phyloP scores from a whole-genome alignment of 1,139 yeast species.

The Magnusiomyces fungicola region DNA sequence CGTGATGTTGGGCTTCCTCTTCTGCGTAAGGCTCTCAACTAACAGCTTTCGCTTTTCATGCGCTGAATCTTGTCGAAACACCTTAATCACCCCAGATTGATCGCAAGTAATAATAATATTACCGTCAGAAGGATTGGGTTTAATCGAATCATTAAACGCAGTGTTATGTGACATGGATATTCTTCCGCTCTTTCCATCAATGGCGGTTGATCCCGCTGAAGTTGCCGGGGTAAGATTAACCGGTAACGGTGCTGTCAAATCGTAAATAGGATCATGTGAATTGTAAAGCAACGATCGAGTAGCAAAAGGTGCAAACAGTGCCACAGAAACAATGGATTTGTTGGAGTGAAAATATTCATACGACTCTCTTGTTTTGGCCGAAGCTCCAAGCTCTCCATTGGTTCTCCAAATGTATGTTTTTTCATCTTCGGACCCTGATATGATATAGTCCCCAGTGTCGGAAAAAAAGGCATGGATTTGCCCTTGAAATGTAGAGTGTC shows the following conservation, averaged over 20 bases:
- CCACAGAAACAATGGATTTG: slow-evolving; percentile 63
- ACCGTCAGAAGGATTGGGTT: slow-evolving; percentile 23
- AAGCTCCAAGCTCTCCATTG: slow-evolving; percentile 7
- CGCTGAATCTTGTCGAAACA: slow-evolving; percentile 75
- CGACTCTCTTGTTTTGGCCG: slow-evolving; percentile 25
- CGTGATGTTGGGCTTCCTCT: no score
- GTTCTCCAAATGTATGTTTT: slow-evolving; percentile 54
- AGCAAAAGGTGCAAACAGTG: slow-evolving; percentile 69
- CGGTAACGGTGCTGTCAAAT: slow-evolving; percentile 40
- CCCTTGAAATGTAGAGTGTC: slow-evolving; percentile 61
- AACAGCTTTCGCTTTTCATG: slow-evolving; percentile 23
- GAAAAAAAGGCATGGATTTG: slow-evolving; percentile 63
- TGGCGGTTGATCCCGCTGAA: neutral
- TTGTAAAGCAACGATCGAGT: slow-evolving; percentile 59
- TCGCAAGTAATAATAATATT: slow-evolving; percentile 70
- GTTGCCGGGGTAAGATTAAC: slow-evolving; percentile 13
- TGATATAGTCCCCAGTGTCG: slow-evolving; percentile 43
- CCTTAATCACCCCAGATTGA: slow-evolving; percentile 61
- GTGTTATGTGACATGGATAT: neutral
- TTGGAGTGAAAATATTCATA: slow-evolving; percentile 71
- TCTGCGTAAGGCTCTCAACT: no score
- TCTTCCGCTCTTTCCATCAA: slow-evolving; percentile 7
- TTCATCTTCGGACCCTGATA: slow-evolving; percentile 42
- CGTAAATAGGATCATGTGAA: slow-evolving; percentile 75
- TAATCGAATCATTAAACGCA: neutral